Conservation (phyloP, 73 alveolate species). For the Blepharisma stoltei region DNA sequence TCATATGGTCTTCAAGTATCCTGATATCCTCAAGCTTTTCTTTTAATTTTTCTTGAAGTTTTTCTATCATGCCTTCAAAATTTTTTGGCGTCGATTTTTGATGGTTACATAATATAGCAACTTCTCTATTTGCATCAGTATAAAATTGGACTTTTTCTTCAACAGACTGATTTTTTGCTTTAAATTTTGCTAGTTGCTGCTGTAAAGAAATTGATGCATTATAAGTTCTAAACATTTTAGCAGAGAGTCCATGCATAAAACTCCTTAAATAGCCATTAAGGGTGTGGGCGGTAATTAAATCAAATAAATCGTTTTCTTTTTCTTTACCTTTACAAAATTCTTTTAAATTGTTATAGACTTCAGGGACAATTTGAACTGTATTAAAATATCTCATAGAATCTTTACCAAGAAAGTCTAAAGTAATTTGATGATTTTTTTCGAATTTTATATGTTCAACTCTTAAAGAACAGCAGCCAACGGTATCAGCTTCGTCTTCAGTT, state of each 20-base stretch:
- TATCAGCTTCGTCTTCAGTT: slow-evolving; percentile 99
- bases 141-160: slow-evolving; percentile 87
- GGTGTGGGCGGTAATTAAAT: slow-evolving; percentile 68
- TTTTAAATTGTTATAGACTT: slow-evolving; percentile 76
- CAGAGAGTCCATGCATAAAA: slow-evolving; percentile 94
- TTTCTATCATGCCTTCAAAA: slow-evolving; percentile 76
- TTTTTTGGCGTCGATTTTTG: slow-evolving; percentile 88
- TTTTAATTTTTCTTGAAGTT: slow-evolving; percentile 64
- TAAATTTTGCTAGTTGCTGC: slow-evolving; percentile 47
- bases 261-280: slow-evolving; percentile 90
- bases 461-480: slow-evolving; percentile 99
- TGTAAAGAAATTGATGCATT: slow-evolving; percentile 96
- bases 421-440: slow-evolving; percentile 69
- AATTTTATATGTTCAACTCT: slow-evolving; percentile 89
- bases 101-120: slow-evolving; percentile 98
- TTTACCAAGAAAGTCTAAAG: slow-evolving; percentile 97
- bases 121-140: slow-evolving; percentile 95
- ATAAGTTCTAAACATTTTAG: slow-evolving; percentile 98
- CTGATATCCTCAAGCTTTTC: slow-evolving; percentile 65
- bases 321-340: slow-evolving; percentile 79
- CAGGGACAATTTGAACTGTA: slow-evolving; percentile 73
- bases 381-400: slow-evolving; percentile 94
- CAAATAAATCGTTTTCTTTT: slow-evolving; percentile 68
- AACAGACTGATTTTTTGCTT: slow-evolving; percentile 37
- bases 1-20: slow-evolving; percentile 59